phyloP scores from a whole-genome alignment of 1,139 yeast species.

The Hyphopichia pseudoburtonii region DNA sequence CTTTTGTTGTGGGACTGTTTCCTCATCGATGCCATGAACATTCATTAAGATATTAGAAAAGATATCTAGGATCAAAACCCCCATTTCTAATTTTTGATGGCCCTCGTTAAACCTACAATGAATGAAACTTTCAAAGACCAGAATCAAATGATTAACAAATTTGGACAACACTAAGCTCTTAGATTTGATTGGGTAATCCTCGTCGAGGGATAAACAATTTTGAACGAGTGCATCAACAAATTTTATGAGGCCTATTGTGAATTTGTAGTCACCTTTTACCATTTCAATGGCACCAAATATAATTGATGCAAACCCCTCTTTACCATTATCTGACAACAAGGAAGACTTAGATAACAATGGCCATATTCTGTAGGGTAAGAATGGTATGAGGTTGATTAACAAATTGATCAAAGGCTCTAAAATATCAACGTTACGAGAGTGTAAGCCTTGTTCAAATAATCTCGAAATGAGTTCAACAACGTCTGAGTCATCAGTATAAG shows the following conservation, averaged over 20 bases:
- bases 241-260: constrained; percentile 59
- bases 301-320: constrained; percentile 64
- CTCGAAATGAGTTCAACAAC: constrained; percentile 66
- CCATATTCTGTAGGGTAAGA: constrained; percentile 74
- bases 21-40: constrained; percentile 58
- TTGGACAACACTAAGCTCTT: constrained; percentile 58
- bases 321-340: constrained; percentile 63
- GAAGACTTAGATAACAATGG: constrained; percentile 69
- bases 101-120: constrained; percentile 65
- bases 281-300: constrained; percentile 75
- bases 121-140: constrained; percentile 71
- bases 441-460: constrained; percentile 67
- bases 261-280: constrained; percentile 63
- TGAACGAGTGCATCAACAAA: constrained; percentile 55
- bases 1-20: constrained; percentile 35
- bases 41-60: constrained; percentile 56
- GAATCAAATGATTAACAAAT: constrained; percentile 56
- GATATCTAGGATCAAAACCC: constrained; percentile 53
- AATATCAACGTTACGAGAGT: constrained; percentile 48
- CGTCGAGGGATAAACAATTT: constrained; percentile 47
- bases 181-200: constrained; percentile 39
- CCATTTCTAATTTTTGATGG: constrained; percentile 62
- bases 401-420: constrained; percentile 52
- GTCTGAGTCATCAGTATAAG: constrained; percentile 65
- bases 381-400: constrained; percentile 46